A percentile compares a stretch with the other conserved stretches of the same genome.
These are phyloP conservation scores for Porodaedalea pini DNA, from an alignment of 1,284 basidiomycete species.

Conservation along the genomic window DNA sequence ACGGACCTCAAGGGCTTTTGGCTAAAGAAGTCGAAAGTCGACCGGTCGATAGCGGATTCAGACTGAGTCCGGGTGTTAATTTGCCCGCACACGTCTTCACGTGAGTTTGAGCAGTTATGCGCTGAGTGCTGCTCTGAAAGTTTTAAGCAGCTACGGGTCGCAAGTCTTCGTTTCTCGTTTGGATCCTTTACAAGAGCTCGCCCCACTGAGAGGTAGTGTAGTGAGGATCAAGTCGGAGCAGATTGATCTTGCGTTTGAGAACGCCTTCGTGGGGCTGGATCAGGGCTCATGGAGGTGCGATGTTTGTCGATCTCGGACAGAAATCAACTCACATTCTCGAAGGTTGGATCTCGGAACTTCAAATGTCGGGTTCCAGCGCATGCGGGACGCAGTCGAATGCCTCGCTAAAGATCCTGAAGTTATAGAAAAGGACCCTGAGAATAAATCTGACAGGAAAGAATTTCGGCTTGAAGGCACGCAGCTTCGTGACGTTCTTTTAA, in stretches of 20 bases:
- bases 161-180: constrained; percentile 60
- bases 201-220: constrained; percentile 48
- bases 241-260: constrained; percentile 56
- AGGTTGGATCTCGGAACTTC: constrained; percentile 70
- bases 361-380: constrained; percentile 65
- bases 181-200: constrained; percentile 53
- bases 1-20: constrained; percentile 62
- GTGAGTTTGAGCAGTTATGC: constrained; percentile 38
- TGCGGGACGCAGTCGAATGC: constrained; percentile 61
- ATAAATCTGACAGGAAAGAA: constrained; percentile 36
- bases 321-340: constrained; percentile 2
- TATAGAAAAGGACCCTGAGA: constrained; percentile 34
- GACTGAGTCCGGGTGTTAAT: constrained; percentile 50
- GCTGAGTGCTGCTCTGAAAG: constrained; percentile 8
- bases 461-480: constrained; percentile 63
- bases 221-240: constrained; percentile 44
- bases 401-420: constrained; percentile 55
- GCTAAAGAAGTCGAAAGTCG: constrained; percentile 56
- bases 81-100: constrained; percentile 62
- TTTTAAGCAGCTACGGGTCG: constrained; percentile 51
- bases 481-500: constrained; percentile 64
- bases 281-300: constrained; percentile 53
- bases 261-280: constrained; percentile 42
- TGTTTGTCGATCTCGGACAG: neutral
- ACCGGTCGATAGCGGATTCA: constrained; percentile 62